Conservation (phyloP, 192 early-diverging fungal species). For the Backusella luteola region DNA sequence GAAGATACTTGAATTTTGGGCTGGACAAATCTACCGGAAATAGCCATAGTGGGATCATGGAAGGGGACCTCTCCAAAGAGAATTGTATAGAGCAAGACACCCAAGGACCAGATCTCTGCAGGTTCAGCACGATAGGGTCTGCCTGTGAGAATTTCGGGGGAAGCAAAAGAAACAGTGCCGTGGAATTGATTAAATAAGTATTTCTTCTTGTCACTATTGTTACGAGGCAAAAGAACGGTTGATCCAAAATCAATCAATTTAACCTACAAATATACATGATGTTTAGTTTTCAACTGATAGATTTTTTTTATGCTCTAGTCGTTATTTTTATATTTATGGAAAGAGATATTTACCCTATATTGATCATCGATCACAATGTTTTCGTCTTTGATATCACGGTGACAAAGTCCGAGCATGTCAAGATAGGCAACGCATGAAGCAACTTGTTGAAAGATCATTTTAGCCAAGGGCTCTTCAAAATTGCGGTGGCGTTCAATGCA, state of each 20-base stretch:
- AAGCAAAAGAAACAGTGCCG: constrained; percentile 66
- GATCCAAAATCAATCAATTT: constrained; percentile 77
- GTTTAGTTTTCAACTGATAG: neutral
- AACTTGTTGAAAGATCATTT: constrained; percentile 59
- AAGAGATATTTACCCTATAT: constrained; percentile 29
- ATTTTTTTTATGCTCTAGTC: neutral
- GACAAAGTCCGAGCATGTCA: constrained; percentile 47
- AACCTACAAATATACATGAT: constrained; percentile 32
- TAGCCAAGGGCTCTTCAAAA: constrained; percentile 54
- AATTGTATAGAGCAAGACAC: constrained; percentile 67
- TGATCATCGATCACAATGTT: constrained; percentile 66
- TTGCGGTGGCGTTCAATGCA: constrained; percentile 58
- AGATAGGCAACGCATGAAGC: constrained; percentile 52
- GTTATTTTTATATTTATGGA: constrained; percentile 1
- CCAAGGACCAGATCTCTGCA: constrained; percentile 68
- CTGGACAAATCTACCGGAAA: constrained; percentile 42
- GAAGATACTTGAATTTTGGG: constrained; percentile 47
- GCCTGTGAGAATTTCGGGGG: constrained; percentile 64
- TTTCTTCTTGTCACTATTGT: constrained; percentile 24
- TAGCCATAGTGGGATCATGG: constrained; percentile 50
- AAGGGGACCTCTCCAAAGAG: constrained; percentile 64
- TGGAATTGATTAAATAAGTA: constrained; percentile 55
- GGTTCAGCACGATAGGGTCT: constrained; percentile 55
- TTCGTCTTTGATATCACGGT: constrained; percentile 70
- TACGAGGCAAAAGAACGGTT: constrained; percentile 47